Base-by-base conservation (phyloP, 106 monocot genomes). In the Acorus gramineus region DNA sequence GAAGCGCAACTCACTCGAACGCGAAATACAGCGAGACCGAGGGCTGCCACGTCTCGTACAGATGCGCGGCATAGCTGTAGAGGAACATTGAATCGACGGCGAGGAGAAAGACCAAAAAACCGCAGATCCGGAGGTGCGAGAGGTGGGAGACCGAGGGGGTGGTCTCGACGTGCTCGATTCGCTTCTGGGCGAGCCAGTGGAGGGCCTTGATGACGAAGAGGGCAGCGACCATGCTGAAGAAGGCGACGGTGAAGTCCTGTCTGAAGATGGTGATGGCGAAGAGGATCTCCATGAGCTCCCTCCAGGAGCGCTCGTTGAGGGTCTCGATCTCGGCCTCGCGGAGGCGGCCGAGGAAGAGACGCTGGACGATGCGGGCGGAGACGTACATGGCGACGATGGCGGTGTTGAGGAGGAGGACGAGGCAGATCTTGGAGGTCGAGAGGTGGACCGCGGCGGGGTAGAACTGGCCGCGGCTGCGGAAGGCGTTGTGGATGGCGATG, bases 251-350 rank as follows among this genome's bases (percentile, higher is more conserved):
- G 61, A 95, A 87, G 13, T 90, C 95, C 62, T 95, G 95, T 4
- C 95, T 65, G 66, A 95, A 95, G 66, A 90, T 95, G 28, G 95
- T 95, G 71, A 95, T 84, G 7, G 90, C 95, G 70, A 90, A 95
- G 5, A 95, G 74, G 55, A 95, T 90, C 62, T 95, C 95, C 78
- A 95, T 81, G 14, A 95, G 82, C 75, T 95, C 95, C 58, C 95
- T 78, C 95, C 95, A 95, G 42, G 90, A 77, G 56, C 87, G 95
- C 66, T 95, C 95, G 74, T 95, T 95, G 57, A 95, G 60, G 63
- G 86, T 82, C 67, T 90, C 95, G n/a, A 95, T 82, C 72, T 95
- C 95, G 6, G 95, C 90, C 75, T 95, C 95, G 62, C 95, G 72
- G 50, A 95, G 82, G 50, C 84, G 71, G 44, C 95, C 95, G 8